Percentiles rank a stretch among this genome's conserved stretches.
Conservation (phyloP, 805 yeast genomes). For the Candida succiphila region DNA sequence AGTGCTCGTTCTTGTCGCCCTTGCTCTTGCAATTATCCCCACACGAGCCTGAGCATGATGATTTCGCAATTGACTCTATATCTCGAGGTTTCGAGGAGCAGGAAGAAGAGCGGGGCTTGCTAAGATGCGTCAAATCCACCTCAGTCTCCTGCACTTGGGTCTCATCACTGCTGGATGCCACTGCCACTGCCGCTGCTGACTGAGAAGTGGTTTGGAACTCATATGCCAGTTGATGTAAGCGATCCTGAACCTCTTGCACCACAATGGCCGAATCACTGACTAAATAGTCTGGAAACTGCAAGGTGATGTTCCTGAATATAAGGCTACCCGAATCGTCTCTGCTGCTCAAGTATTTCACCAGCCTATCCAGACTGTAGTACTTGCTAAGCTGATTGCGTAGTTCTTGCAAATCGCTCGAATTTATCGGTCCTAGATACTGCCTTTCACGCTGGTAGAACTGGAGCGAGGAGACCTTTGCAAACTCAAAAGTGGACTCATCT, state of each 20-base stretch:
- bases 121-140: constrained; percentile 4
- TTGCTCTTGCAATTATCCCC: constrained; percentile 17
- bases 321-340: constrained; percentile 18
- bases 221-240: constrained; percentile 9
- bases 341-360: constrained; percentile 12
- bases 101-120: neutral
- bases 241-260: constrained; percentile 40
- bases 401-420: constrained; percentile 15
- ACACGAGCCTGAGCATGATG: constrained; percentile 15
- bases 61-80: constrained; percentile 10
- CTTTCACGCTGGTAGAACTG: constrained; percentile 3
- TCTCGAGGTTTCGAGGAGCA: constrained; percentile 8
- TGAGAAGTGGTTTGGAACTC: constrained; percentile 2
- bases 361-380: constrained; percentile 40
- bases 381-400: constrained; percentile 26
- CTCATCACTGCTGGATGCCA: constrained; percentile 2
- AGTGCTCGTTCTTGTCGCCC: constrained; percentile 6
- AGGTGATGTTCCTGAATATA: constrained; percentile 46
- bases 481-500: constrained; percentile 45
- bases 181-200: too few species aligned
- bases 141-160: constrained; percentile 1
- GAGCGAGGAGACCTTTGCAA: constrained; percentile 30
- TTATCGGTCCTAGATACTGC: constrained; percentile 1
- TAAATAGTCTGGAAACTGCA: constrained; percentile 84
- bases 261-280: constrained; percentile 73